phyloP scores from a whole-genome alignment of 2,329 filamentous ascomycete genomes.

The Penicillium sp. region DNA sequence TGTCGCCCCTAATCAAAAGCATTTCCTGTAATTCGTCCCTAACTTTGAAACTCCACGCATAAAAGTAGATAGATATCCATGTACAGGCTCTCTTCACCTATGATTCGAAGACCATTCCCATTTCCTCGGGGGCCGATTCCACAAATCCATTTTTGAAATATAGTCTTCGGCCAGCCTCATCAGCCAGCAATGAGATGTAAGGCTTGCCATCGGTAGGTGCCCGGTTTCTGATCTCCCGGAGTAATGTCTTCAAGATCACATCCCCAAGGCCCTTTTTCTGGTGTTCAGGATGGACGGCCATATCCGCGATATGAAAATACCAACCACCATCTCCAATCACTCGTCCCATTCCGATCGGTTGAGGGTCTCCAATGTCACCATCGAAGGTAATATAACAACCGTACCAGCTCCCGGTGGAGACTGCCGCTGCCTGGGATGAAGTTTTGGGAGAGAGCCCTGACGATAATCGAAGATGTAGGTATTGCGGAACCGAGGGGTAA shows the following conservation, averaged over 20 bases:
- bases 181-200: slow-evolving; percentile 50
- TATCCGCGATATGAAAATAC: slow-evolving; percentile 54
- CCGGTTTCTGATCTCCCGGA: slow-evolving; percentile 43
- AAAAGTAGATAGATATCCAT: too few species aligned
- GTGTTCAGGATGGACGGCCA: slow-evolving; percentile 52
- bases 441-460: slow-evolving; percentile 42
- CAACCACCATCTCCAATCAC: slow-evolving; percentile 54
- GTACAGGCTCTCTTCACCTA: background rate
- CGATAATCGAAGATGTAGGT: slow-evolving; percentile 39
- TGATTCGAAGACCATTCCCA: slow-evolving; percentile 40
- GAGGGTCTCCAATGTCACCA: slow-evolving; percentile 1
- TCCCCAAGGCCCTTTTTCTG: slow-evolving; percentile 51
- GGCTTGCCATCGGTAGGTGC: slow-evolving; percentile 36
- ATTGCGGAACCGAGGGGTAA: slow-evolving; percentile 37
- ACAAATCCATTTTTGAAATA: slow-evolving; percentile 52
- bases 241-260: slow-evolving; percentile 45
- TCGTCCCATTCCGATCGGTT: slow-evolving; percentile 51
- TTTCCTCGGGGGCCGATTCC: slow-evolving; percentile 33
- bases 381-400: slow-evolving; percentile 42
- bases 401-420: slow-evolving; percentile 44
- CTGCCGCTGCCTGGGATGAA: slow-evolving; percentile 37
- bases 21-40: background rate
- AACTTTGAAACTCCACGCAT: too few species aligned
- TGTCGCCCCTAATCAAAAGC: background rate
- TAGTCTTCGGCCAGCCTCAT: slow-evolving; percentile 45